Evolutionary conservation across 768 basidiomycete species (phyloP), one percentile per base, ranked within the genome.

Genomic region (Amanita muscaria): DNA sequence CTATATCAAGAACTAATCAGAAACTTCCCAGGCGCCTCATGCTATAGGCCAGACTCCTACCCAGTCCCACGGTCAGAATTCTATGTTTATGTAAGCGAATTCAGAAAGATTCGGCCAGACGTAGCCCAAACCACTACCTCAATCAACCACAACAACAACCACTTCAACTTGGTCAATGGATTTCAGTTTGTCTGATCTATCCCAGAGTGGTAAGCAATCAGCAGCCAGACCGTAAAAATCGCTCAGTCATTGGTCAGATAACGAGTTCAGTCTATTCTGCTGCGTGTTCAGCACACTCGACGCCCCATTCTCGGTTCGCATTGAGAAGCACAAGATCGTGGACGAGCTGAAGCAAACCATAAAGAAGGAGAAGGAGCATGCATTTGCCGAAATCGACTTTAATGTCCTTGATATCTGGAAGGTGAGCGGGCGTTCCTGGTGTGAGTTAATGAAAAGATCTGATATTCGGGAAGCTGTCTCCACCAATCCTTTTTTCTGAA

Each of bases 261-360:
- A 35, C 31, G 2, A 33, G 38, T 24, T 53, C 48, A 51, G 10
- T 16, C 44, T 53, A 29, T 53, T 51, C 41, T 53, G 50, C 42
- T 53, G 50, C 44, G 40, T 53, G 42, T 39, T 53, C 37, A 39
- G 25, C n/a, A n/a, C n/a, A 16, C 31, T 47, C 30, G 41, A 34
- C 6, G 35, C 42, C 5, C 21, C 48, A 33, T 53, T 53, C 44
- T 30, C 45, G 12, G 46, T 53, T 31, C 30, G 47, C 36, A 49
- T 53, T 36, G 38, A 21, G 19, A 49, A 45, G 29, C 46, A 33
- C 19, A 42, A 47, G 37, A 47, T 38, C 12, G 45, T 51, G 44
- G 44, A 39, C 42, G 24, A 18, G 31, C 25, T 53, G 36, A 51
- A 46, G 40, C 11, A 22, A 43, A 36, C 34, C 32, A 49, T 53